Conservation (phyloP, 345 rosid species). For the Rhodamnia argentea region DNA sequence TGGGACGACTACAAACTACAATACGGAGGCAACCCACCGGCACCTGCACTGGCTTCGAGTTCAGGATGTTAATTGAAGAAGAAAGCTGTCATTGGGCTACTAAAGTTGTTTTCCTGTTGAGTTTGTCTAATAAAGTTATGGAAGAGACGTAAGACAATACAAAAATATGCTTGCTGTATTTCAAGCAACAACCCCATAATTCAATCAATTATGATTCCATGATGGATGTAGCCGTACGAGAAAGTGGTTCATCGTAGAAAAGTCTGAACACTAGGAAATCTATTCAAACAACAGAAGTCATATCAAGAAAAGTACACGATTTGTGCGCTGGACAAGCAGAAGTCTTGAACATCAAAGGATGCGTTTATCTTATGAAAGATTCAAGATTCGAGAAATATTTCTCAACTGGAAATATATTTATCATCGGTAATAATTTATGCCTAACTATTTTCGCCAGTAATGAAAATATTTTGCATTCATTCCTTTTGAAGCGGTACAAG, state of each 20-base stretch:
- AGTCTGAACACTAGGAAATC: not conserved
- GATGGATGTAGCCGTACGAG: not conserved
- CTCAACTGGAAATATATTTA: too few species aligned
- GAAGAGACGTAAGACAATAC: too few species aligned
- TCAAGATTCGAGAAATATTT: too few species aligned
- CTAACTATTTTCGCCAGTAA: too few species aligned
- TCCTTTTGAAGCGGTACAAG: too few species aligned
- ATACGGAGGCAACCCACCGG: not conserved
- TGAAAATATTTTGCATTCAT: too few species aligned
- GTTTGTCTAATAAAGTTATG: not conserved
- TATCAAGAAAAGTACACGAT: not conserved
- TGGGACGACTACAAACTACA: not conserved
- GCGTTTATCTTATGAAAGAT: too few species aligned
- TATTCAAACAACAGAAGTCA: not conserved
- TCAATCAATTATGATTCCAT: not conserved
- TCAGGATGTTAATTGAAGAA: not conserved
- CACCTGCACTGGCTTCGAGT: not conserved
- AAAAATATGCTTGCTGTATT: not conserved
- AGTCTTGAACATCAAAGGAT: not conserved
- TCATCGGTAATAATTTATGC: too few species aligned
- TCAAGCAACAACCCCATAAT: not conserved
- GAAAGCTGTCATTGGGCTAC: not conserved
- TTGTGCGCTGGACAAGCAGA: not conserved
- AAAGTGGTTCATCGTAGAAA: not conserved
- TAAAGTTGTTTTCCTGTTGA: not conserved